Percentiles rank a stretch among this genome's conserved stretches.
Evolutionary conservation across 192 early-diverging fungal genomes (phyloP).

Genomic region (Gamsiella multidivaricata): DNA sequence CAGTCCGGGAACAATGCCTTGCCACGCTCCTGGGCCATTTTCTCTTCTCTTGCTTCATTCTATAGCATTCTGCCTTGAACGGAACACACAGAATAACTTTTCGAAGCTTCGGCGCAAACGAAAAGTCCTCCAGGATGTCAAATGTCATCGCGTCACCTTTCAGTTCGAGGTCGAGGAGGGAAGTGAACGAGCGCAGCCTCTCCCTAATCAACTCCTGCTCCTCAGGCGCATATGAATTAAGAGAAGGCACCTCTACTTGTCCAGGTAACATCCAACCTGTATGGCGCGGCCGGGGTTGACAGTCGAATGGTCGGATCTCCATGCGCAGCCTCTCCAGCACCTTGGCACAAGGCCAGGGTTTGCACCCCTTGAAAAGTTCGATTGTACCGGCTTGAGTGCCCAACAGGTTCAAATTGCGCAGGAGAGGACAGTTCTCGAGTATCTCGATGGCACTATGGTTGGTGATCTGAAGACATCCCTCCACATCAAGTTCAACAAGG

Average conservation of each 20-base stretch:
- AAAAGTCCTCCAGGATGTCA: neutral
- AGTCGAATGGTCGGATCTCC: neutral
- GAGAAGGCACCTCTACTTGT: neutral
- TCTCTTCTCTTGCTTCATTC: neutral
- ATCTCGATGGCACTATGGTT: neutral
- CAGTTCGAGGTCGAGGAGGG: neutral
- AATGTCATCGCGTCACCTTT: neutral
- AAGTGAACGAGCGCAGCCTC: neutral
- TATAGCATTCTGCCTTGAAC: neutral
- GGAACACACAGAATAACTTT: neutral
- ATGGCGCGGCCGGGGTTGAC: neutral
- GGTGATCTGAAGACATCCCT: neutral
- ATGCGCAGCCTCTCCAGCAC: neutral
- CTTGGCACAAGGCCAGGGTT: slow-evolving; percentile 1
- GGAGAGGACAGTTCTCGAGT: neutral
- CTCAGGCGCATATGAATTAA: neutral
- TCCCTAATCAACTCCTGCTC: neutral
- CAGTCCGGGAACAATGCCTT: neutral
- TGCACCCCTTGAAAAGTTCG: slow-evolving; percentile 10
- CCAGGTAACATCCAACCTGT: too few species aligned
- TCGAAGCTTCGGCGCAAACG: neutral
- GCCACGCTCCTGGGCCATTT: neutral
- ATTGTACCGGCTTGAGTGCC: slow-evolving; percentile 6
- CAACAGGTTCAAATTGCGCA: neutral
- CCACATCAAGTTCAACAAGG: neutral